phyloP scores from a whole-genome alignment of 1,284 basidiomycete genomes.

The Trichosporon faecale region DNA sequence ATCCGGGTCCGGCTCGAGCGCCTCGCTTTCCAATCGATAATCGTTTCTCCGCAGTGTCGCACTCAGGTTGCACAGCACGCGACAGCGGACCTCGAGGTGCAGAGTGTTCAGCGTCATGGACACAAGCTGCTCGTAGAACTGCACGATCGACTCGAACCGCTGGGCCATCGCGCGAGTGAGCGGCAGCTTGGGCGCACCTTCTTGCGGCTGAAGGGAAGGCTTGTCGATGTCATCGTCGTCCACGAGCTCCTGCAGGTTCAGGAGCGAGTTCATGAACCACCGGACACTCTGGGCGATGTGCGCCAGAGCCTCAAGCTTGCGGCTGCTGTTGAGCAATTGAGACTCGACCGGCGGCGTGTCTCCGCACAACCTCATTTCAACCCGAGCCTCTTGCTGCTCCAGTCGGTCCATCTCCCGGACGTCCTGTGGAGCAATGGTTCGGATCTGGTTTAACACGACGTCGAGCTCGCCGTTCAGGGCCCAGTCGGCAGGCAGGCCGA shows the following conservation, averaged over 20 bases:
- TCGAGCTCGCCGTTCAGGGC: slow-evolving; percentile 77
- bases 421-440: slow-evolving; percentile 27
- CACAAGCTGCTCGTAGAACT: slow-evolving; percentile 84
- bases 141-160: slow-evolving; percentile 82
- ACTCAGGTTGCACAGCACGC: slow-evolving; percentile 76
- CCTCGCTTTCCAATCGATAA: slow-evolving; percentile 74
- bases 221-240: slow-evolving; percentile 57
- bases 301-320: slow-evolving; percentile 73
- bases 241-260: slow-evolving; percentile 62
- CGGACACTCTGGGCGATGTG: slow-evolving; percentile 79
- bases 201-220: slow-evolving; percentile 53
- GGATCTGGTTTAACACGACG: slow-evolving; percentile 61
- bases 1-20: slow-evolving; percentile 84
- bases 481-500: slow-evolving; percentile 72
- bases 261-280: slow-evolving; percentile 74
- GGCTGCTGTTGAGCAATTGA: slow-evolving; percentile 72
- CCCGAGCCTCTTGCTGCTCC: slow-evolving; percentile 68
- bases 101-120: slow-evolving; percentile 84
- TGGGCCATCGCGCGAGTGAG: slow-evolving; percentile 80
- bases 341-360: slow-evolving; percentile 59
- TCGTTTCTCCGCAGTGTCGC: slow-evolving; percentile 78
- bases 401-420: slow-evolving; percentile 9
- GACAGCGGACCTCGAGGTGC: slow-evolving; percentile 81
- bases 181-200: slow-evolving; percentile 64
- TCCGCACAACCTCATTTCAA: slow-evolving; percentile 64